Percentiles rank a stretch among this genome's conserved stretches.
Evolutionary conservation across 306 rosid genomes (phyloP).

Genomic region (Castanea mollissima): DNA sequence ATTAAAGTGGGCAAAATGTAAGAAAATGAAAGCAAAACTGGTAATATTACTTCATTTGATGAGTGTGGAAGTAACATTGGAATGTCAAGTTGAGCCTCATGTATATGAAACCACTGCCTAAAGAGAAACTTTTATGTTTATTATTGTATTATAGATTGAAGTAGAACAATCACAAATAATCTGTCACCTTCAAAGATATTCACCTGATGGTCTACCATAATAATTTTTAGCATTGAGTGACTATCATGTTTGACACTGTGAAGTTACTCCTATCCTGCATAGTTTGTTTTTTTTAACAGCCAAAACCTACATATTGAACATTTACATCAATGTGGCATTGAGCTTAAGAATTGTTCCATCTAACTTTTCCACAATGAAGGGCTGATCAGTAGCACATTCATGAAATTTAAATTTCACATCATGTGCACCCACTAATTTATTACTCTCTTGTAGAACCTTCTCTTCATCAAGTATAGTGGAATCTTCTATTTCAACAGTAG

Average conservation of each 20-base stretch:
- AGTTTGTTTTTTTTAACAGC: background rate
- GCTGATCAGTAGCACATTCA: too few relatives aligned
- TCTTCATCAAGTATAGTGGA: too few relatives aligned
- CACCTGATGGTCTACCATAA: background rate
- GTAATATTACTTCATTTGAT: background rate
- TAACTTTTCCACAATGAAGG: too few relatives aligned
- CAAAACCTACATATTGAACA: background rate
- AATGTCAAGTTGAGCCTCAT: background rate
- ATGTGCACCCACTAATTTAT: too few relatives aligned
- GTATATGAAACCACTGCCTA: constrained; percentile 1
- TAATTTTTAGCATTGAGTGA: background rate
- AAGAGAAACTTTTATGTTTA: background rate
- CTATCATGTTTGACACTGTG: background rate
- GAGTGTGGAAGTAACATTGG: background rate
- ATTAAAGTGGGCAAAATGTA: background rate
- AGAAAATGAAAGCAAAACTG: background rate
- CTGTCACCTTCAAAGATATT: background rate
- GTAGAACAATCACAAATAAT: background rate
- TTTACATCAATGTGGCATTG: background rate
- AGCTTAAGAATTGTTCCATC: background rate
- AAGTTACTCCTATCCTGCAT: background rate
- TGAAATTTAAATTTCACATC: too few relatives aligned
- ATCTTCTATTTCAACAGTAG: too few relatives aligned
- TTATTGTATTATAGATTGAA: background rate
- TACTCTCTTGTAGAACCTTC: too few relatives aligned